Percentiles rank a stretch among this genome's conserved stretches.
Evolutionary conservation across 1,284 basidiomycete genomes (phyloP).

Genomic region (Pseudozyma flocculosa): DNA sequence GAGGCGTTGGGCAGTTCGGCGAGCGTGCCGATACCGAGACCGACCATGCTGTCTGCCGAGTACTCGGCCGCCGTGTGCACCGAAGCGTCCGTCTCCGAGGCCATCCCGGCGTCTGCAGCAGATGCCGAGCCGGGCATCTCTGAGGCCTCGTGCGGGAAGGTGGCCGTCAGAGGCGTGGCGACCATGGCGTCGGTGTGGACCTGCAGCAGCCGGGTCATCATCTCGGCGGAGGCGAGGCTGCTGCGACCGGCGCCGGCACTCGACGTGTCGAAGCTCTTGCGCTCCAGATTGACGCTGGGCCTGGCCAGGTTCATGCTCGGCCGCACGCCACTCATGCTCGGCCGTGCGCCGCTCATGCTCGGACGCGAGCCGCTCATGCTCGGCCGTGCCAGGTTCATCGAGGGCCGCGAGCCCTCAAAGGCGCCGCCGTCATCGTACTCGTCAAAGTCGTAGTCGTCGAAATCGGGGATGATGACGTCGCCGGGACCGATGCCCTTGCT

Average conservation of each 20-base stretch:
- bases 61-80: neutral
- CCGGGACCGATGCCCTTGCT: conserved; percentile 24
- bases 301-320: too few species aligned
- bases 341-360: too few species aligned
- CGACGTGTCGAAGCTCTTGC: too few species aligned
- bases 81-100: too few species aligned
- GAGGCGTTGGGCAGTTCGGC: too few species aligned
- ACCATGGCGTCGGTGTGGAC: conserved; percentile 10
- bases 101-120: too few species aligned
- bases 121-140: too few species aligned
- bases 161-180: conserved; percentile 12
- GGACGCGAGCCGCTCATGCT: conserved; percentile 10
- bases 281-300: too few species aligned
- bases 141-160: conserved; percentile 1
- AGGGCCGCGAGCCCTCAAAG: conserved; percentile 14
- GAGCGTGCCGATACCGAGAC: conserved; percentile 13
- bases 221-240: conserved; percentile 7
- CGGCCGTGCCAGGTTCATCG: conserved; percentile 11
- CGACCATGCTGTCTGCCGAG: conserved; percentile 6
- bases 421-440: neutral
- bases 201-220: conserved; percentile 11
- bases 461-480: conserved; percentile 10
- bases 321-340: too few species aligned
- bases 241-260: conserved; percentile 1
- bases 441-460: conserved; percentile 2